Evolutionary conservation across 2,329 filamentous ascomycete species (phyloP).

Genomic region (Trichoderma arundinaceum): DNA sequence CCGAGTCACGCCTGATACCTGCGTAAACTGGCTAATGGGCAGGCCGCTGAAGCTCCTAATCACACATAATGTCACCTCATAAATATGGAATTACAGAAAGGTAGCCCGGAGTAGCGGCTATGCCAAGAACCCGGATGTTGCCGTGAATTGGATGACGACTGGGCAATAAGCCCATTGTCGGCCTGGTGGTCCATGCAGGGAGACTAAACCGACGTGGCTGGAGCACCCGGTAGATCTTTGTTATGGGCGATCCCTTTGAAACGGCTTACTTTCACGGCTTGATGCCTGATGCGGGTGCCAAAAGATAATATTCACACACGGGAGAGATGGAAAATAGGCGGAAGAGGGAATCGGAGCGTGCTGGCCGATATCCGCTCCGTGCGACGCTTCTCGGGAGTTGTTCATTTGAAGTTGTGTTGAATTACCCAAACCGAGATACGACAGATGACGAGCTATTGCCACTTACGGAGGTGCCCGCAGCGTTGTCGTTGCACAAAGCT

Average conservation of each 20-base stretch:
- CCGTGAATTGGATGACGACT: slow-evolving; percentile 2
- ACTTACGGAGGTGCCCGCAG: not conserved
- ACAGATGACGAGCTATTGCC: slow-evolving; percentile 17
- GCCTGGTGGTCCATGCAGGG: not conserved
- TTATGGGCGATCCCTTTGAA: not conserved
- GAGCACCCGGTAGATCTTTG: not conserved
- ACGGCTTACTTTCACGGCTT: not conserved
- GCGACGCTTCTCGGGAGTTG: not conserved
- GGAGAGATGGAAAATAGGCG: not conserved
- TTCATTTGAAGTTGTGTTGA: not conserved
- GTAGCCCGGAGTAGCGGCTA: slow-evolving; percentile 12
- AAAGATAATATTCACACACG: not conserved
- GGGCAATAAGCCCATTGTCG: not conserved
- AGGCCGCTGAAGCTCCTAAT: not conserved
- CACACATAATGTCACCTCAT: not conserved
- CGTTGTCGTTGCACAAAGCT: not conserved
- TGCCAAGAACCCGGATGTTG: slow-evolving; percentile 18
- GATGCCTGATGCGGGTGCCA: slow-evolving; percentile 5
- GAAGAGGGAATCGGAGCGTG: too few species aligned
- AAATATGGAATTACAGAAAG: not conserved
- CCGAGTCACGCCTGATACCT: too few species aligned
- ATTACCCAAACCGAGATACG: not conserved
- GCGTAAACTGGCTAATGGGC: not conserved
- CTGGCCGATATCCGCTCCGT: not conserved
- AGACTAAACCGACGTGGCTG: not conserved